A percentile compares a stretch with the other conserved stretches of the same genome.
Evolutionary conservation across 1,284 basidiomycete genomes (phyloP).

Genomic region (Mycosarcoma maydis): DNA sequence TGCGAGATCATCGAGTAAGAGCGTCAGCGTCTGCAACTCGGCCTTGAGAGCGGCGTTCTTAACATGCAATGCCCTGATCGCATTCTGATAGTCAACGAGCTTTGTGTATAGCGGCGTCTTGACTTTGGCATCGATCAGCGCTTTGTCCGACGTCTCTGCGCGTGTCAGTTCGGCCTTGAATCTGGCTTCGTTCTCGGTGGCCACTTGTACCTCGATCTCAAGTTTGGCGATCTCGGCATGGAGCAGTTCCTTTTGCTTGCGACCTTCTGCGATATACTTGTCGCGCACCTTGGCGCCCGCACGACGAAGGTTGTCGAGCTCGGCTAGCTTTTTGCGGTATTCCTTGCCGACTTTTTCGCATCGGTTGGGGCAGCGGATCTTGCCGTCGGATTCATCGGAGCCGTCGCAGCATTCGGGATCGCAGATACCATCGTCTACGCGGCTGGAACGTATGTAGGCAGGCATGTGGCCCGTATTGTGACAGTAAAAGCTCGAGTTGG

Average conservation of each 20-base stretch:
- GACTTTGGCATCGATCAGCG: conserved; percentile 72
- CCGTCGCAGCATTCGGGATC: conserved; percentile 96
- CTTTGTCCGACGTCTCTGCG: conserved; percentile 52
- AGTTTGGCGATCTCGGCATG: conserved; percentile 66
- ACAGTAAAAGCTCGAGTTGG: conserved; percentile 82
- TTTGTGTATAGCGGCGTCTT: conserved; percentile 81
- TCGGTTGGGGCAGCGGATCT: conserved; percentile 76
- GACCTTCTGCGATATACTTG: conserved; percentile 82
- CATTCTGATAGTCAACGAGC: conserved; percentile 78
- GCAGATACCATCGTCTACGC: conserved; percentile 97
- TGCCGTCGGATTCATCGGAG: conserved; percentile 79
- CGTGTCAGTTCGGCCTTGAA: conserved; percentile 37
- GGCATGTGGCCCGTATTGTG: conserved; percentile 88
- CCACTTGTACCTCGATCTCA: conserved; percentile 75
- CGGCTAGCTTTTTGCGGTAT: conserved; percentile 76
- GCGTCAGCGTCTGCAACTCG: conserved; percentile 80
- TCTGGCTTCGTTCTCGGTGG: conserved; percentile 61
- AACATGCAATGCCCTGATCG: conserved; percentile 78
- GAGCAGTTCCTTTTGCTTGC: conserved; percentile 71
- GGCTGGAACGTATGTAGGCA: conserved; percentile 77
- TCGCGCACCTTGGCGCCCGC: conserved; percentile 87
- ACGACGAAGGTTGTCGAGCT: conserved; percentile 79
- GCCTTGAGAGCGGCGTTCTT: conserved; percentile 78
- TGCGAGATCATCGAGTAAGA: conserved; percentile 83
- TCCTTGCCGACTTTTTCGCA: conserved; percentile 81